A percentile compares a stretch with the other conserved stretches of the same genome.
phyloP scores from a whole-genome alignment of 352 stramenopile genomes.

The Pythium oligandrum region DNA sequence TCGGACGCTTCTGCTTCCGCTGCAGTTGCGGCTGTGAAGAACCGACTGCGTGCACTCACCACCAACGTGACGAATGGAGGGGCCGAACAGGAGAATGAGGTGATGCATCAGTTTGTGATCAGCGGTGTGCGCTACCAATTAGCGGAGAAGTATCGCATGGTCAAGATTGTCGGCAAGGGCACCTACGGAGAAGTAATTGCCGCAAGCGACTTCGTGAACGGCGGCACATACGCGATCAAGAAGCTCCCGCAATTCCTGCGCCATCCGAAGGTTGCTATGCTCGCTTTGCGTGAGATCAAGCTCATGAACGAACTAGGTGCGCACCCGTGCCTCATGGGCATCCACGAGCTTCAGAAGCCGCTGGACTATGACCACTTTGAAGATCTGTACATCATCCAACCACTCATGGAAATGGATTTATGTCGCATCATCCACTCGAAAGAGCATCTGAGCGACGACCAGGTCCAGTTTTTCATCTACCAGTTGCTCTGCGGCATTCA shows the following conservation, averaged over 20 bases:
- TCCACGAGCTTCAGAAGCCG: conserved; percentile 79
- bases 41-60: conserved; percentile 16
- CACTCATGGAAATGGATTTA: conserved; percentile 98
- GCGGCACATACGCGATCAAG: conserved; percentile 86
- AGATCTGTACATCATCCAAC: conserved; percentile 97
- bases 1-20: not conserved
- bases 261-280: conserved; percentile 78
- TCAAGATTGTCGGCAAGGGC: conserved; percentile 85
- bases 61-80: conserved; percentile 1
- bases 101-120: conserved; percentile 89
- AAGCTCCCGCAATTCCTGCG: conserved; percentile 83
- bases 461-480: conserved; percentile 96
- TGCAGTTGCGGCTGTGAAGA: conserved; percentile 13
- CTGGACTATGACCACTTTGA: conserved; percentile 89
- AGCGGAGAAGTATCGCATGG: conserved; percentile 85
- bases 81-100: conserved; percentile 28
- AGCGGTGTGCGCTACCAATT: conserved; percentile 84
- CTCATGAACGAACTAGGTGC: conserved; percentile 81
- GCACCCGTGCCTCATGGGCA: conserved; percentile 76
- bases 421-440: conserved; percentile 86
- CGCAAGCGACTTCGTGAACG: conserved; percentile 79
- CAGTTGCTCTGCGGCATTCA: conserved; percentile 93
- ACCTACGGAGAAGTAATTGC: conserved; percentile 90
- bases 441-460: conserved; percentile 89
- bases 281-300: conserved; percentile 85